These are phyloP conservation scores for Plantago major DNA, from an alignment of 257 asterid genomes.

Conservation along the genomic window DNA sequence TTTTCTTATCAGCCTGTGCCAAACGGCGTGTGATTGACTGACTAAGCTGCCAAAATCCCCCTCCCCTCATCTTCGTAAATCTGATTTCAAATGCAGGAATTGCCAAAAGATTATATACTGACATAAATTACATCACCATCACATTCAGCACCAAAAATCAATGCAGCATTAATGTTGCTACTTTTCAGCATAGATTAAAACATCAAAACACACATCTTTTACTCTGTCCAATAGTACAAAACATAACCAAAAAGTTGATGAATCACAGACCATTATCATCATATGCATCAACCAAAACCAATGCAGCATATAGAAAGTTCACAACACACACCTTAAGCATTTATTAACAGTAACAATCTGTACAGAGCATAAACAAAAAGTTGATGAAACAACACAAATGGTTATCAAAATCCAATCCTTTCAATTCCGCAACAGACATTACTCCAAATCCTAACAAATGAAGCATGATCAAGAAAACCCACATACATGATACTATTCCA, in stretches of 20 bases:
- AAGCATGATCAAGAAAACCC: conserved; percentile 11
- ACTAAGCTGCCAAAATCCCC: conserved; percentile 94
- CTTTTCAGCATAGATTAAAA: not conserved
- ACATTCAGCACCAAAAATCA: conserved; percentile 27
- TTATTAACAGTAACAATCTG: too few species aligned
- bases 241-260: not conserved
- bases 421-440: not conserved
- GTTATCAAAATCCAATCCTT: conserved; percentile 1
- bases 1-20: conserved; percentile 63
- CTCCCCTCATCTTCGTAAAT: conserved; percentile 75
- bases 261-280: too few species aligned
- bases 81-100: conserved; percentile 23
- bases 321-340: too few species aligned
- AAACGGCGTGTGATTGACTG: conserved; percentile 84
- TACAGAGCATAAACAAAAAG: not conserved
- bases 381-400: not conserved
- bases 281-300: too few species aligned
- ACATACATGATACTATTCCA: conserved; percentile 19
- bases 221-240: not conserved
- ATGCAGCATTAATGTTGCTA: not conserved
- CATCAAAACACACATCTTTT: not conserved
- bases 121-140: conserved; percentile 8
- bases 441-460: conserved; percentile 10
- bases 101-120: not conserved
- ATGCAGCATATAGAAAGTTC: too few species aligned